phyloP scores from a whole-genome alignment of 129 eudicot genomes.

The Mikania micrantha region DNA sequence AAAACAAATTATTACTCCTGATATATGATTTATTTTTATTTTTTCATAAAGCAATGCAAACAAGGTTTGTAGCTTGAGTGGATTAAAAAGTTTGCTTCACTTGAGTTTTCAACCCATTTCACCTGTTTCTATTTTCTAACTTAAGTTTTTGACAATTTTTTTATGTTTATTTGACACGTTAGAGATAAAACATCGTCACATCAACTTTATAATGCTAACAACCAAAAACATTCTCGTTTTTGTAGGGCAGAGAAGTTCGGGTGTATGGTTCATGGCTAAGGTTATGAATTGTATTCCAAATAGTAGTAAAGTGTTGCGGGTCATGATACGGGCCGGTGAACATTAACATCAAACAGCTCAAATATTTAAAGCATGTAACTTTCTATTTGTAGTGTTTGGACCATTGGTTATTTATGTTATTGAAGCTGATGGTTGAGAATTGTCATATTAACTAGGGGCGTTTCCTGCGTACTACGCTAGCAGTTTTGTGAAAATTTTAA shows the following conservation, averaged over 20 bases:
- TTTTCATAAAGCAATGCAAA: too few relatives aligned
- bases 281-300: neutral
- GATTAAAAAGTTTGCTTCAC: too few relatives aligned
- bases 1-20: too few relatives aligned
- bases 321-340: conserved; percentile 6
- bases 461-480: too few relatives aligned
- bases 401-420: conserved; percentile 17
- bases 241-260: neutral
- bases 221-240: neutral
- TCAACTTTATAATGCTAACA: neutral
- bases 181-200: neutral
- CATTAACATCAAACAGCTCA: conserved; percentile 26
- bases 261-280: neutral
- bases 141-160: neutral
- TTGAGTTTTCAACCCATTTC: too few relatives aligned
- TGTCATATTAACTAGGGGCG: too few relatives aligned
- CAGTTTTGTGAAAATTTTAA: too few relatives aligned
- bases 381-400: conserved; percentile 17
- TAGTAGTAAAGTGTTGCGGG: neutral
- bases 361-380: conserved; percentile 28
- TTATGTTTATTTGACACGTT: neutral
- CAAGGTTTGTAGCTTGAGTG: too few relatives aligned
- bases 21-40: too few relatives aligned
- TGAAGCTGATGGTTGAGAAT: conserved; percentile 12
- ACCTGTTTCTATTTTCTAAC: neutral